Conservation (phyloP, 805 yeast species). For the Candida adriatica region DNA sequence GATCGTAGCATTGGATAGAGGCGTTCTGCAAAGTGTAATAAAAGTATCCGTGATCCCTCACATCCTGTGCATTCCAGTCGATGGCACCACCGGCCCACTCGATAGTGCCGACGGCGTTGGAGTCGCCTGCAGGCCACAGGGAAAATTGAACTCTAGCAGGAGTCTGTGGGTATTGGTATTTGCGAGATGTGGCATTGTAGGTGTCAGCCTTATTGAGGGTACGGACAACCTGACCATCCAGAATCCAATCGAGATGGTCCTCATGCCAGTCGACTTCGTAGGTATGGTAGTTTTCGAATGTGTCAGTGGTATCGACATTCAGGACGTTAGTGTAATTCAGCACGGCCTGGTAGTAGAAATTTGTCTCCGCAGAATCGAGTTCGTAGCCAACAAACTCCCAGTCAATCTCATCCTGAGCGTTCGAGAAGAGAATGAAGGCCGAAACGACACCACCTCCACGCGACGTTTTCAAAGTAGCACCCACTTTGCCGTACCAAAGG, state of each 20-base stretch:
- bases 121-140: constrained; percentile 71
- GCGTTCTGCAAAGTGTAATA: constrained; percentile 58
- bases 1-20: constrained; percentile 61
- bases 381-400: constrained; percentile 79
- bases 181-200: constrained; percentile 52
- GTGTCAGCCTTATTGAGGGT: constrained; percentile 55
- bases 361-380: constrained; percentile 61
- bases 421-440: constrained; percentile 74
- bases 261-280: constrained; percentile 80
- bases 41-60: constrained; percentile 72
- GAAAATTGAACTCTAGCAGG: constrained; percentile 70
- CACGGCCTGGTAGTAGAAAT: constrained; percentile 72
- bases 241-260: constrained; percentile 60
- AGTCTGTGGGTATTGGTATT: constrained; percentile 61
- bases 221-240: constrained; percentile 66
- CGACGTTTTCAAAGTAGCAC: constrained; percentile 65
- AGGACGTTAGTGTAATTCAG: constrained; percentile 58
- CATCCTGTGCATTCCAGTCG: constrained; percentile 75
- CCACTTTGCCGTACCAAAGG: constrained; percentile 83
- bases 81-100: constrained; percentile 88
- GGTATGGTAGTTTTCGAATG: constrained; percentile 64
- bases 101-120: constrained; percentile 53
- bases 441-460: constrained; percentile 78
- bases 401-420: constrained; percentile 88
- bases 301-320: constrained; percentile 37